Percentiles rank a stretch among this genome's conserved stretches.
Conservation (phyloP, 176 grass and related monocot genomes). For the Saccharum spontaneum region DNA sequence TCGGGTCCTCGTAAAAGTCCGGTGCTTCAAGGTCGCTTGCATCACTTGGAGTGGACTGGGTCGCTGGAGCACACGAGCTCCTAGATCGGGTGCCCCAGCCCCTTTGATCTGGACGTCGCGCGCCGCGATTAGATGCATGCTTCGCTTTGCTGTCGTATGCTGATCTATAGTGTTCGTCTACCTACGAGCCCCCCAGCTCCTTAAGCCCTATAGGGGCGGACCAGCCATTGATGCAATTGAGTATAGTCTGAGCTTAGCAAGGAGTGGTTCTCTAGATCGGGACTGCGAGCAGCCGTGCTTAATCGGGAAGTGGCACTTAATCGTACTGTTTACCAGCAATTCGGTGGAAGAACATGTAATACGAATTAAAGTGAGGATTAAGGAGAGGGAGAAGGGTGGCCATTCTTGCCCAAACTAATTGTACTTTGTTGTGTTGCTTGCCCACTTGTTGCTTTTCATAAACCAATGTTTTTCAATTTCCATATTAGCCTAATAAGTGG, state of each 20-base stretch:
- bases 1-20: not conserved
- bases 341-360: not conserved
- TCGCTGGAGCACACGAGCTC: not conserved
- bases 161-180: not conserved
- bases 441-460: not conserved
- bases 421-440: not conserved
- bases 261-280: not conserved
- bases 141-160: not conserved
- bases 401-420: not conserved
- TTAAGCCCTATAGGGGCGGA: not conserved
- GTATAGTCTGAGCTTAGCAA: not conserved
- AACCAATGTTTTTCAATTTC: not conserved
- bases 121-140: not conserved
- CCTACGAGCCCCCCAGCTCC: not conserved
- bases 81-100: constrained; percentile 23
- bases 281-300: not conserved
- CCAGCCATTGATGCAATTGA: not conserved
- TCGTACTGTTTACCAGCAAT: not conserved
- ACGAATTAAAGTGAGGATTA: not conserved
- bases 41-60: constrained; percentile 6
- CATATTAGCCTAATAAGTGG: not conserved
- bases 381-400: not conserved
- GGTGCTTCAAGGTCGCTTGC: not conserved
- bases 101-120: constrained; percentile 25
- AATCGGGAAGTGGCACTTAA: not conserved